Evolutionary conservation across 805 yeast genomes (phyloP).

Genomic region (Candida schatavii): DNA sequence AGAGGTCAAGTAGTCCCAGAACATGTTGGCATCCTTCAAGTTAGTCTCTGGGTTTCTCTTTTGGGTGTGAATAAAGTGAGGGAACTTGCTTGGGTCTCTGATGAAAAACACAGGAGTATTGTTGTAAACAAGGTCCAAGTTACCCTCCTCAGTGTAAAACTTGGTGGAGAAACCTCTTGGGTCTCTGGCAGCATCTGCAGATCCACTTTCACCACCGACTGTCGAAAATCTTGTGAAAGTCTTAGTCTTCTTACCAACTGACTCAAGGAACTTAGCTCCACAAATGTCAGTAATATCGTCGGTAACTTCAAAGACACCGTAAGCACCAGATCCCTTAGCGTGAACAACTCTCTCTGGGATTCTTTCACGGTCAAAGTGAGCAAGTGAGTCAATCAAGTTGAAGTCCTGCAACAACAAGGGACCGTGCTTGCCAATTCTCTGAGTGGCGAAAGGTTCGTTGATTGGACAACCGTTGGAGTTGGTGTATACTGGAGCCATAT

Average conservation of each 20-base stretch:
- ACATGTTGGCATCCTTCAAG: constrained; percentile 75
- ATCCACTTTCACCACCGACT: constrained; percentile 82
- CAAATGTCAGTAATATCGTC: constrained; percentile 77
- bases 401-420: constrained; percentile 81
- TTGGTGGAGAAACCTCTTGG: constrained; percentile 84
- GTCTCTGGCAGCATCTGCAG: constrained; percentile 82
- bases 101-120: constrained; percentile 84
- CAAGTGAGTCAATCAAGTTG: constrained; percentile 73
- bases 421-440: constrained; percentile 72
- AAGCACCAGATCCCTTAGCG: constrained; percentile 93
- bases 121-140: constrained; percentile 80
- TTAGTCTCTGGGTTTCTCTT: constrained; percentile 83
- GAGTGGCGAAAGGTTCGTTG: constrained; percentile 72
- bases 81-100: constrained; percentile 84
- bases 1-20: constrained; percentile 77
- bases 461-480: constrained; percentile 78
- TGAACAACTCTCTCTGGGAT: constrained; percentile 92
- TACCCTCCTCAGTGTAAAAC: constrained; percentile 81
- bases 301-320: constrained; percentile 81
- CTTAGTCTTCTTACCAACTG: constrained; percentile 77
- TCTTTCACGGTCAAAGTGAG: constrained; percentile 87
- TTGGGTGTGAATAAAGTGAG: constrained; percentile 85
- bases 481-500: constrained; percentile 57
- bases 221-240: constrained; percentile 77
- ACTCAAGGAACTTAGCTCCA: constrained; percentile 64